These are phyloP conservation scores for Cystofilobasidium ferigula DNA, from an alignment of 768 basidiomycete genomes.

Conservation along the genomic window DNA sequence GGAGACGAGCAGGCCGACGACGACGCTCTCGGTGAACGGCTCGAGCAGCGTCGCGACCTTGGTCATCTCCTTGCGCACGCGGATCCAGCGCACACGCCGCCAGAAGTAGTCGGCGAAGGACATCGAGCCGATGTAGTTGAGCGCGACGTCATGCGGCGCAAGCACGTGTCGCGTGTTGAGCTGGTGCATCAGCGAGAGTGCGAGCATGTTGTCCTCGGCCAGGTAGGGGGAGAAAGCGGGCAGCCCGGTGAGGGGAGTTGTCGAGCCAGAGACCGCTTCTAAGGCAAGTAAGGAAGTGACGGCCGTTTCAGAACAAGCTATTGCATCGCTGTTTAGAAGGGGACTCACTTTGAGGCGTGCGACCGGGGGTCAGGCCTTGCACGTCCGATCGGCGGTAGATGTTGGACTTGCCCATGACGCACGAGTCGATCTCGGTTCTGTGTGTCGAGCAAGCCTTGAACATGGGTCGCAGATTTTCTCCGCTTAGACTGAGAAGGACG, in stretches of 20 bases:
- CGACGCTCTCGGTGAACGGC: constrained; percentile 79
- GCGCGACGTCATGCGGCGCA: constrained; percentile 69
- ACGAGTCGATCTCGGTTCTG: constrained; percentile 75
- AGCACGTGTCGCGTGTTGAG: constrained; percentile 75
- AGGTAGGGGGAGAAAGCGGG: constrained; percentile 74
- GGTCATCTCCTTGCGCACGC: constrained; percentile 91
- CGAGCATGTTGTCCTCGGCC: constrained; percentile 98
- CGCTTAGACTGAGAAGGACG: no score
- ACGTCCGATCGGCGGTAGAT: constrained; percentile 83
- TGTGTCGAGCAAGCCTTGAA: constrained; percentile 43
- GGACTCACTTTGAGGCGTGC: constrained; percentile 7
- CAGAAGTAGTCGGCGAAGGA: constrained; percentile 69
- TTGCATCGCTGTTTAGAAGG: not conserved
- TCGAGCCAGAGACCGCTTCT: constrained; percentile 26
- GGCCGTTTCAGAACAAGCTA: not conserved
- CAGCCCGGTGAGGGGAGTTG: constrained; percentile 48
- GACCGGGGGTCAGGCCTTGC: constrained; percentile 49
- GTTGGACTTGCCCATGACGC: constrained; percentile 94
- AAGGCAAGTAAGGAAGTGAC: not conserved
- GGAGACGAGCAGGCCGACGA: constrained; percentile 56
- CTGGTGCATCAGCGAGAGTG: constrained; percentile 82
- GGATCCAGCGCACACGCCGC: constrained; percentile 89
- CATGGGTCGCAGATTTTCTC: no score
- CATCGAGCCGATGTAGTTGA: constrained; percentile 83
- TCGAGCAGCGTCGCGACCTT: constrained; percentile 73